Percentiles rank a stretch among this genome's conserved stretches.
Evolutionary conservation across 345 rosid species (phyloP).

Genomic region (Viola odorata): DNA sequence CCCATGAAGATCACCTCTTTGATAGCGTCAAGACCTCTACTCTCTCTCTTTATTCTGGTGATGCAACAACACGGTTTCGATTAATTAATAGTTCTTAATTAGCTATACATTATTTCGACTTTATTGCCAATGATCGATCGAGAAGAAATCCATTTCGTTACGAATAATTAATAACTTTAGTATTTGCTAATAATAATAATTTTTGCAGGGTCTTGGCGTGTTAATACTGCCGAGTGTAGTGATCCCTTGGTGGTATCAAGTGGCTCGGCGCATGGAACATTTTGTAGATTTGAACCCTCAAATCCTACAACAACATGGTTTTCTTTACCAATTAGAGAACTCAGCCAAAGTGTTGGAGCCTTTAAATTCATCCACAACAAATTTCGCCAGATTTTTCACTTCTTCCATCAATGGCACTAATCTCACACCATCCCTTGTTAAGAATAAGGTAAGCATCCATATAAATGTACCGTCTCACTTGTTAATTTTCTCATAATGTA

Average conservation of each 20-base stretch:
- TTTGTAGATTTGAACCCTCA: conserved; percentile 12
- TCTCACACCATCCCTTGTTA: conserved; percentile 15
- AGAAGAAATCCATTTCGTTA: too few relatives aligned
- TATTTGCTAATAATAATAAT: not conserved
- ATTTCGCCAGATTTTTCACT: conserved; percentile 25
- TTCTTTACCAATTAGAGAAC: conserved; percentile 24
- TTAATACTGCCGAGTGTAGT: conserved; percentile 25
- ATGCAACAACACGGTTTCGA: too few relatives aligned
- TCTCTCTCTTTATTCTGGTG: conserved; percentile 26
- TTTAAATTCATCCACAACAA: conserved; percentile 24
- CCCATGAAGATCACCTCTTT: conserved; percentile 25
- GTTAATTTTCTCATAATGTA: too few relatives aligned
- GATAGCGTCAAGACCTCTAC: conserved; percentile 21
- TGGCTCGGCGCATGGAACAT: conserved; percentile 8
- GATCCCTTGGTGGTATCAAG: conserved; percentile 31
- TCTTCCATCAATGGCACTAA: conserved; percentile 19
- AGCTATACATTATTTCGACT: too few relatives aligned
- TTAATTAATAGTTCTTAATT: too few relatives aligned
- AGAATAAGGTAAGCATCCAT: conserved; percentile 25
- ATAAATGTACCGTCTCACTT: too few relatives aligned
- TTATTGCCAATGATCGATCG: too few relatives aligned
- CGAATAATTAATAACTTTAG: too few relatives aligned
- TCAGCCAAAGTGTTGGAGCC: conserved; percentile 16
- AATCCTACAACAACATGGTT: conserved; percentile 1
- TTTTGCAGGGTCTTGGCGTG: conserved; percentile 28